phyloP scores from a whole-genome alignment of 1,284 basidiomycete species.

The Cryptococcus sp. region DNA sequence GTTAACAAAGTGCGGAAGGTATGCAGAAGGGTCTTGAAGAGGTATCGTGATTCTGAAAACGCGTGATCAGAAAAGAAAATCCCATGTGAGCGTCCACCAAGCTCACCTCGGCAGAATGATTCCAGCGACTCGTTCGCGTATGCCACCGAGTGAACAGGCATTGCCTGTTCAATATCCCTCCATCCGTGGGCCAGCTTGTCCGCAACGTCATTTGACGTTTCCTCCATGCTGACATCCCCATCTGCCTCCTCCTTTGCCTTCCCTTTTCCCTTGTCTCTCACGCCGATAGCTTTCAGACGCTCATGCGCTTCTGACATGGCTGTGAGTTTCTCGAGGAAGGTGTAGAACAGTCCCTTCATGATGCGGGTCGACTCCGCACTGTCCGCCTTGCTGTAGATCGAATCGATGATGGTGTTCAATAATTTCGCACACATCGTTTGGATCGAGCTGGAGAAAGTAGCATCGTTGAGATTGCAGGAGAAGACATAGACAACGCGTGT shows the following conservation, averaged over 20 bases:
- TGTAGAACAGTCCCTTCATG: conserved; percentile 75
- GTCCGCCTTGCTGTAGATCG: conserved; percentile 73
- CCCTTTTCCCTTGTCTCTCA: conserved; percentile 48
- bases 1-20: conserved; percentile 83
- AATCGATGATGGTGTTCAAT: conserved; percentile 86
- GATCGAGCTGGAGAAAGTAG: conserved; percentile 75
- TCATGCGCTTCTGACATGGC: conserved; percentile 70
- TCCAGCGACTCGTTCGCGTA: conserved; percentile 77
- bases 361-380: conserved; percentile 67
- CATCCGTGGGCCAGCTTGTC: conserved; percentile 50
- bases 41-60: conserved; percentile 71
- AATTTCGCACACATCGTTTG: conserved; percentile 94
- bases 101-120: conserved; percentile 67
- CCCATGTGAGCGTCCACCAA: not conserved
- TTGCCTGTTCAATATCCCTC: conserved; percentile 71
- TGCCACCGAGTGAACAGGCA: conserved; percentile 72
- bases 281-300: conserved; percentile 46
- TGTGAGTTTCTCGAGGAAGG: conserved; percentile 82
- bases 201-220: conserved; percentile 21
- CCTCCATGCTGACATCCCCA: conserved; percentile 32
- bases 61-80: not conserved
- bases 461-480: conserved; percentile 86
- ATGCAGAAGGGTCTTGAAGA: conserved; percentile 87
- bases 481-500: conserved; percentile 81
- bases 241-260: conserved; percentile 44